phyloP scores from a whole-genome alignment of 2,329 filamentous ascomycete species.

The Claviceps paspali region DNA sequence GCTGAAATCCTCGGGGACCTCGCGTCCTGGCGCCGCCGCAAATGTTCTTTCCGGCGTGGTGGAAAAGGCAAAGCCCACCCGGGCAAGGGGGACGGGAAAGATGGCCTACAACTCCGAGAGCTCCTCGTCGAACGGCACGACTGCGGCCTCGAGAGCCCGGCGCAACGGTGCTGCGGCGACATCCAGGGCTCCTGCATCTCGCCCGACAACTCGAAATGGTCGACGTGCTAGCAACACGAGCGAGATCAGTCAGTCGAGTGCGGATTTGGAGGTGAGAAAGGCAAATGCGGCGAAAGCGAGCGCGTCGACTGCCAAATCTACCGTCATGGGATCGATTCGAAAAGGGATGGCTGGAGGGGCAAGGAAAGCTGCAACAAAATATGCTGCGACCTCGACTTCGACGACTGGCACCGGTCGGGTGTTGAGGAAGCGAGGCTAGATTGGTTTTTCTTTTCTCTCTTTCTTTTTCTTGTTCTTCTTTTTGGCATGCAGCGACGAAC shows the following conservation, averaged over 20 bases:
- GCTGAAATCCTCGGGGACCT: constrained; percentile 33
- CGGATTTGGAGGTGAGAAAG: constrained; percentile 49
- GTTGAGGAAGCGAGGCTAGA: constrained; percentile 36
- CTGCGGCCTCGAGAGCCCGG: constrained; percentile 18
- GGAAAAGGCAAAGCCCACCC: constrained; percentile 42
- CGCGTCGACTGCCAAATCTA: constrained; percentile 29
- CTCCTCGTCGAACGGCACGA: constrained; percentile 22
- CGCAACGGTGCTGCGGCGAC: constrained; percentile 19
- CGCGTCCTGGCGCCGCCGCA: constrained; percentile 25
- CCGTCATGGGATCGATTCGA: constrained; percentile 37
- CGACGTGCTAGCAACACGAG: constrained; percentile 44
- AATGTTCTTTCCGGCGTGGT: constrained; percentile 41
- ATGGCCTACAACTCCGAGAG: constrained; percentile 29
- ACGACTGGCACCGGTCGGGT: constrained; percentile 34
- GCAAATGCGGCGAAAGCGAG: constrained; percentile 17
- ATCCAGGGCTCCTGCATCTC: constrained; percentile 18
- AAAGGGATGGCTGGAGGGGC: constrained; percentile 33
- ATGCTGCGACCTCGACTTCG: constrained; percentile 22
- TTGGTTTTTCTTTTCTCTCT: neutral
- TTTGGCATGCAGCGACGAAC: neutral
- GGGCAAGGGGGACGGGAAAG: constrained; percentile 32
- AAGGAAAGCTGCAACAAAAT: constrained; percentile 30
- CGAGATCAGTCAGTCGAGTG: constrained; percentile 48
- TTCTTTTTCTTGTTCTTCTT: neutral
- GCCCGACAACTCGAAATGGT: constrained; percentile 30